A percentile compares a stretch with the other conserved stretches of the same genome.
Evolutionary conservation across 495 filamentous ascomycete genomes (phyloP).

Genomic region (Glonium stellatum): DNA sequence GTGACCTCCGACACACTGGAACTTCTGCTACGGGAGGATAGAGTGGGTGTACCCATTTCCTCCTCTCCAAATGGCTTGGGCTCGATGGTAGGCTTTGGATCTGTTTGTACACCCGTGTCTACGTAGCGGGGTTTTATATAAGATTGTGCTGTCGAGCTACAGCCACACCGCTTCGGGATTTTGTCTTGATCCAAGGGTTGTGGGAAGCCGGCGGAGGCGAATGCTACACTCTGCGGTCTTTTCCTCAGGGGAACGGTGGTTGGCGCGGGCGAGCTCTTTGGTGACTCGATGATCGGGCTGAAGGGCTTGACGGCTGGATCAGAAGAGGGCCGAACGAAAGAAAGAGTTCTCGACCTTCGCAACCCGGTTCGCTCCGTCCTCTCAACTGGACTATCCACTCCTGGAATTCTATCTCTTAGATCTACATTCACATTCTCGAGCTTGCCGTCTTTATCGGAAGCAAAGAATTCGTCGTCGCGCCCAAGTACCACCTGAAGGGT

Average conservation of each 20-base stretch:
- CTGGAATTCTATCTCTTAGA: neutral
- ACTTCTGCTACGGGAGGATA: neutral
- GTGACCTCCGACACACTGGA: neutral
- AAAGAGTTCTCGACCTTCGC: constrained; percentile 18
- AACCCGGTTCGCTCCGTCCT: neutral
- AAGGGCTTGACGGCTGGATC: constrained; percentile 2
- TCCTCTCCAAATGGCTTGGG: constrained; percentile 7
- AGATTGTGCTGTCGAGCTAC: constrained; percentile 5
- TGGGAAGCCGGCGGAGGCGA: neutral
- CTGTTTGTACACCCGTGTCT: constrained; percentile 19
- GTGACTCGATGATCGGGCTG: constrained; percentile 1
- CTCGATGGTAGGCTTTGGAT: constrained; percentile 2
- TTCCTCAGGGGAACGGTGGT: neutral
- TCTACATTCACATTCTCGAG: constrained; percentile 23
- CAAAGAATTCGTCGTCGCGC: constrained; percentile 40
- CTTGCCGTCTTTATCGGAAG: constrained; percentile 40
- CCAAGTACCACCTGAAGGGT: constrained; percentile 40
- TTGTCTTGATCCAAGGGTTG: neutral
- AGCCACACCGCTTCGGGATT: neutral
- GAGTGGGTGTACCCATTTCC: constrained; percentile 1
- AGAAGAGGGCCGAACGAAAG: constrained; percentile 13
- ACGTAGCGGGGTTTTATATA: constrained; percentile 4
- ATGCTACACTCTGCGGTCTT: neutral
- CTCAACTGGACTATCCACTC: constrained; percentile 6
- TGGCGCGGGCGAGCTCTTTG: neutral